Percentiles rank a stretch among this genome's conserved stretches.
These are phyloP conservation scores for Monilinia vaccinii-corymbosi DNA, from an alignment of 2,329 filamentous ascomycete species.

Conservation along the genomic window DNA sequence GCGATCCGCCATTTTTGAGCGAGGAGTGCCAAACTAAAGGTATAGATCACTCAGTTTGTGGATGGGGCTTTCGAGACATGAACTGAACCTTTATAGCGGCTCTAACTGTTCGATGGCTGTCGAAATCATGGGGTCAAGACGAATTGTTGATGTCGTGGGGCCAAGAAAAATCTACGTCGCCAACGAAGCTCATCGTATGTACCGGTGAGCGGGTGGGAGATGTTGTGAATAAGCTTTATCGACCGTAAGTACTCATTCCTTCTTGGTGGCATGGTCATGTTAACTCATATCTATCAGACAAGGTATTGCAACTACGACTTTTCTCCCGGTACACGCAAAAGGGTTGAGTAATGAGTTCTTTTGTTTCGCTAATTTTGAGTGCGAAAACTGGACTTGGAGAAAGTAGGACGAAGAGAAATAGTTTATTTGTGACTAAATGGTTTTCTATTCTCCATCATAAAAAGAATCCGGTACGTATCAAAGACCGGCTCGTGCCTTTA, in stretches of 20 bases:
- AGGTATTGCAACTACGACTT: slow-evolving; percentile 48
- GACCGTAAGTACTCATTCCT: slow-evolving; percentile 38
- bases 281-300: slow-evolving; percentile 27
- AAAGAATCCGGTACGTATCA: slow-evolving; percentile 20
- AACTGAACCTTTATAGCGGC: slow-evolving; percentile 42
- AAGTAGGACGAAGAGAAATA: not conserved
- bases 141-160: slow-evolving; percentile 5
- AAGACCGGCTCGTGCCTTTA: slow-evolving; percentile 36
- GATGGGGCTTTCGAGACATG: not conserved
- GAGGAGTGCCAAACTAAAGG: slow-evolving; percentile 75
- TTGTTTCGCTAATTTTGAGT: slow-evolving; percentile 72
- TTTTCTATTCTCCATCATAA: not conserved
- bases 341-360: slow-evolving; percentile 74
- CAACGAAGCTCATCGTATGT: slow-evolving; percentile 49
- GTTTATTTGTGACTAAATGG: not conserved
- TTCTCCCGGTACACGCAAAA: slow-evolving; percentile 58
- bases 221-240: slow-evolving; percentile 59
- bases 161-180: not conserved
- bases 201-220: slow-evolving; percentile 69
- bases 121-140: slow-evolving; percentile 33
- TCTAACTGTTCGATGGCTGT: slow-evolving; percentile 65
- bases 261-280: not conserved
- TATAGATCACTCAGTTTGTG: slow-evolving; percentile 26
- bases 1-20: slow-evolving; percentile 72
- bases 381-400: slow-evolving; percentile 40